Percentiles rank a stretch among this genome's conserved stretches.
phyloP scores from a whole-genome alignment of 495 filamentous ascomycete genomes.

The Neurospora tetraspora region DNA sequence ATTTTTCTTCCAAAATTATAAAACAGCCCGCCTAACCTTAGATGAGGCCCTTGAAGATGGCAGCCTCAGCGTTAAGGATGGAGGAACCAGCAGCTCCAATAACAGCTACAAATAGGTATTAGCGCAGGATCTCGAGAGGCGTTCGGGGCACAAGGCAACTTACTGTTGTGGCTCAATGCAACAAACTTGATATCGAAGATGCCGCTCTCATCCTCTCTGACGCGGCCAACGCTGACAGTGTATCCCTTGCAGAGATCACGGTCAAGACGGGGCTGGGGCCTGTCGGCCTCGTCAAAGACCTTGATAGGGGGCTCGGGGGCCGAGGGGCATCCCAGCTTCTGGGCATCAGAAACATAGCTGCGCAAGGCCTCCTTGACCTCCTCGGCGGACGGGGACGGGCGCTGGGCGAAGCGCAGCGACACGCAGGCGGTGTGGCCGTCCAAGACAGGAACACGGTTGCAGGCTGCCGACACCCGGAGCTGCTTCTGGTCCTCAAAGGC shows the following conservation, averaged over 20 bases:
- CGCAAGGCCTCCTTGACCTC: conserved; percentile 59
- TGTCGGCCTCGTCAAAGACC: conserved; percentile 70
- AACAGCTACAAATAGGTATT: conserved; percentile 44
- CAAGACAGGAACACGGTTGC: conserved; percentile 73
- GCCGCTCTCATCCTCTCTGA: conserved; percentile 62
- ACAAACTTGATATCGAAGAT: conserved; percentile 80
- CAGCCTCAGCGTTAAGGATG: conserved; percentile 89
- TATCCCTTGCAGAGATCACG: conserved; percentile 66
- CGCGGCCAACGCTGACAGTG: conserved; percentile 69
- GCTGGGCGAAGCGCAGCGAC: conserved; percentile 59
- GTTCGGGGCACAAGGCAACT: conserved; percentile 19
- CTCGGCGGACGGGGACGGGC: conserved; percentile 45
- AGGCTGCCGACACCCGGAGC: conserved; percentile 65
- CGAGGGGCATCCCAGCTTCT: conserved; percentile 64
- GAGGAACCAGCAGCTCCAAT: conserved; percentile 92
- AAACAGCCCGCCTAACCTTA: conserved; percentile 25
- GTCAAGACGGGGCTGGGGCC: conserved; percentile 79
- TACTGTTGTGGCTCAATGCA: conserved; percentile 74
- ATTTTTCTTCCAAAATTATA: neutral
- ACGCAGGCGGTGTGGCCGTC: conserved; percentile 83
- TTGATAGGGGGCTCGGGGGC: conserved; percentile 63
- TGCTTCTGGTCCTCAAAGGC: conserved; percentile 53
- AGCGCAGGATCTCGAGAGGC: neutral
- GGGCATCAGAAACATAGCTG: conserved; percentile 64
- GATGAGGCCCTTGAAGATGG: conserved; percentile 78